Evolutionary conservation across 257 asterid genomes (phyloP).

Genomic region (Knoxia roxburghii): DNA sequence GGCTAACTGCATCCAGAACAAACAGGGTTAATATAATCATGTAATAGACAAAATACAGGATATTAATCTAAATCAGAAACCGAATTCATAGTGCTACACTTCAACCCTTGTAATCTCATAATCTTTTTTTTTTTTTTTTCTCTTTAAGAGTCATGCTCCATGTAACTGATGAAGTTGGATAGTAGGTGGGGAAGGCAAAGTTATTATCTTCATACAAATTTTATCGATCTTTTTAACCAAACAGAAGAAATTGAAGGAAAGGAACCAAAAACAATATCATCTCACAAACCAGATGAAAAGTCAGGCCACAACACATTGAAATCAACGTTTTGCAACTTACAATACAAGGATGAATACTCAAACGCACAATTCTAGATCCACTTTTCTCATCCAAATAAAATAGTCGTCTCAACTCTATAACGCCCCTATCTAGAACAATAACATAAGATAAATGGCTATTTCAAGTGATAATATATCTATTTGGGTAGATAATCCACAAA

Average conservation of each 20-base stretch:
- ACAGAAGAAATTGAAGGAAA: neutral
- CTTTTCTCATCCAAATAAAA: neutral
- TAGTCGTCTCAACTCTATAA: neutral
- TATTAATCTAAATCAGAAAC: neutral
- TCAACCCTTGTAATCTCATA: neutral
- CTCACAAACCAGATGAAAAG: neutral
- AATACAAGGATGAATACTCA: neutral
- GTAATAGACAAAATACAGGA: neutral
- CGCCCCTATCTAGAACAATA: neutral
- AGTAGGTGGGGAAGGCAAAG: neutral
- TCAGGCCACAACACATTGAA: neutral
- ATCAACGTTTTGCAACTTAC: neutral
- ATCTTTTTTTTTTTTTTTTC: neutral
- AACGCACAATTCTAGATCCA: neutral
- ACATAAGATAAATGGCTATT: neutral
- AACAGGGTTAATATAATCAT: conserved; percentile 3
- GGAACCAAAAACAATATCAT: neutral
- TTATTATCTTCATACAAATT: neutral
- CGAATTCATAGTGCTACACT: neutral
- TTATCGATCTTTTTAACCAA: neutral
- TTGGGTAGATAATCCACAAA: neutral
- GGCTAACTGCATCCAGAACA: conserved; percentile 8
- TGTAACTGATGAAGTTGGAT: neutral
- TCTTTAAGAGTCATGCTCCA: too few relatives aligned
- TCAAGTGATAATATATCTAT: neutral